Conservation (phyloP, 2,329 filamentous ascomycete species). For the Fusarium praegraminearum region DNA sequence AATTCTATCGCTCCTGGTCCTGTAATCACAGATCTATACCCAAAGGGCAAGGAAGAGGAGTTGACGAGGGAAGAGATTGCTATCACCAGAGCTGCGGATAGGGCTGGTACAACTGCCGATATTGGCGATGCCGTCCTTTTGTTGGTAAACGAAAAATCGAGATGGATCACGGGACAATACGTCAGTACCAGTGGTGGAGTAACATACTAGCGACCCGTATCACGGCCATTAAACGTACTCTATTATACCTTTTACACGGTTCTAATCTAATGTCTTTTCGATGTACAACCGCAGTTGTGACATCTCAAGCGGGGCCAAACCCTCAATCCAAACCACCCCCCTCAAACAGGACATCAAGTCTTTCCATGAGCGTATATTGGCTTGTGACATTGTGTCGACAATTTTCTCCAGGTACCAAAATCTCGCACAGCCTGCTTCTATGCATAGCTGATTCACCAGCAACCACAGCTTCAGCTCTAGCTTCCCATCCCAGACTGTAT, state of each 20-base stretch:
- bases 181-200: constrained; percentile 17
- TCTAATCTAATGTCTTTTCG: neutral
- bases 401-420: constrained; percentile 28
- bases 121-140: constrained; percentile 54
- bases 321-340: constrained; percentile 25
- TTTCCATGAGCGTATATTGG: constrained; percentile 11
- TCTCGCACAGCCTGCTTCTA: constrained; percentile 8
- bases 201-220: neutral
- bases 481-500: constrained; percentile 5
- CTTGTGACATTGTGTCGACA: neutral
- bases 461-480: constrained; percentile 30
- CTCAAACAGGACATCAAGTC: constrained; percentile 19
- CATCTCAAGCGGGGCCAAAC: constrained; percentile 23
- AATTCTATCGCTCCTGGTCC: constrained; percentile 58
- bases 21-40: constrained; percentile 52
- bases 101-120: constrained; percentile 54
- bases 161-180: constrained; percentile 36
- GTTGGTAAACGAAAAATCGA: constrained; percentile 25
- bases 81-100: constrained; percentile 50
- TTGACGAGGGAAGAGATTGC: constrained; percentile 38
- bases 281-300: constrained; percentile 17
- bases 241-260: neutral
- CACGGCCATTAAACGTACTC: neutral
- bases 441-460: constrained; percentile 20
- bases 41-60: constrained; percentile 28